Base-by-base conservation (phyloP, 805 yeast genomes). In the Barnettozyma botsteinii region DNA sequence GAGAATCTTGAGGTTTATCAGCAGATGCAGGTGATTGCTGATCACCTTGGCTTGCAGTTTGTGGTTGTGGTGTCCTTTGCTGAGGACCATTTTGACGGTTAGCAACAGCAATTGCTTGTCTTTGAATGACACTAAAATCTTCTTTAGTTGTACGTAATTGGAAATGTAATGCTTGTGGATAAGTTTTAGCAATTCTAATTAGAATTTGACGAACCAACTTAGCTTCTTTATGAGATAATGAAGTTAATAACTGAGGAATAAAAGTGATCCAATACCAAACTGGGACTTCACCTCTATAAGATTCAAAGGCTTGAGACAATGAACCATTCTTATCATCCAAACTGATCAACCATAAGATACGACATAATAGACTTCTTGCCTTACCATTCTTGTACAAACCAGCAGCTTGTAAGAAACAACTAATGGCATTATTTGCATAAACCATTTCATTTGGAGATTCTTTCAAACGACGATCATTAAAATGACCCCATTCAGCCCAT, bases 401-500 rank as follows among this genome's bases (percentile, higher is more conserved):
- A 15, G 98, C 97, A 15, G 99, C 99, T 61, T 94, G 98, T 49
- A 93, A 69, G 62, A 89, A 94, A 60, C 99, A 93, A 53, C 94
- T 83, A 35, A 93, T 80, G 3, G 99, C 98, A 60, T 89, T 88
- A 47, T 87, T 83, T 15, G 98, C 98, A 61, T 78, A 81, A 18
- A 78, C 75, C 64, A 84, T 79, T 52, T 86, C 94, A 36, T 69
- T 76, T 1, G 89, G 91, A 45, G 81, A 81, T 49, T 87, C 95
- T 49, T 85, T 84, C 60, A 87, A 80, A 31, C 96, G 70, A 22
- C 81, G 76, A 52, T 93, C 98, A 57, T 89, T 89, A 66, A 87
- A 93, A 58, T 81, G 79, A 45, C 98, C 99, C 99, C 99, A 93
- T 59, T 94, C 97, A 4, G 97, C 98, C 99, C 99, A 93, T 0